Conservation (phyloP, 257 asterid species). For the Rubia yunnanensis region DNA sequence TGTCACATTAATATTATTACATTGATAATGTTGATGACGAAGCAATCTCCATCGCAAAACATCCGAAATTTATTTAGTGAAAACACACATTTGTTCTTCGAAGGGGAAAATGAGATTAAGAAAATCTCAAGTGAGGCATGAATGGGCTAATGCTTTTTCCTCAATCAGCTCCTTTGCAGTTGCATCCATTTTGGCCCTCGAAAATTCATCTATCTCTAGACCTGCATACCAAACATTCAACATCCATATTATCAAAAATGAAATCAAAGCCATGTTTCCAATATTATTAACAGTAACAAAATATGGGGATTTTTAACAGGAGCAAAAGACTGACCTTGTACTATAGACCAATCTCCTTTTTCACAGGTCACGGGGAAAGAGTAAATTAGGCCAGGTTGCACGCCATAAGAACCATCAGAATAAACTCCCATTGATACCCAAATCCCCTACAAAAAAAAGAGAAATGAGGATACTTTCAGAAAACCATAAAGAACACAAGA, state of each 20-base stretch:
- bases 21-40: neutral
- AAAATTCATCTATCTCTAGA: conserved; percentile 52
- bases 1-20: neutral
- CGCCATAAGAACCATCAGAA: conserved; percentile 81
- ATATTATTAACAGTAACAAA: neutral
- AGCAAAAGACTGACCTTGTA: conserved; percentile 41
- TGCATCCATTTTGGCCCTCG: conserved; percentile 66
- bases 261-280: neutral
- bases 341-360: conserved; percentile 81
- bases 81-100: neutral
- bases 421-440: conserved; percentile 91
- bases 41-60: neutral
- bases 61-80: neutral
- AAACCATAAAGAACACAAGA: neutral
- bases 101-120: neutral
- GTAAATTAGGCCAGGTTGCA: conserved; percentile 59
- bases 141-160: conserved; percentile 61
- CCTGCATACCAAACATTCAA: conserved; percentile 27
- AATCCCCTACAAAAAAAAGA: conserved; percentile 38
- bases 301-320: neutral
- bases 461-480: neutral
- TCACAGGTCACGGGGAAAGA: conserved; percentile 78
- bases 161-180: conserved; percentile 56
- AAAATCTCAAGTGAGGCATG: conserved; percentile 36
- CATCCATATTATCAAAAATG: no score